Evolutionary conservation across 495 filamentous ascomycete species (phyloP).

Genomic region (Podospora pseudoanserina): DNA sequence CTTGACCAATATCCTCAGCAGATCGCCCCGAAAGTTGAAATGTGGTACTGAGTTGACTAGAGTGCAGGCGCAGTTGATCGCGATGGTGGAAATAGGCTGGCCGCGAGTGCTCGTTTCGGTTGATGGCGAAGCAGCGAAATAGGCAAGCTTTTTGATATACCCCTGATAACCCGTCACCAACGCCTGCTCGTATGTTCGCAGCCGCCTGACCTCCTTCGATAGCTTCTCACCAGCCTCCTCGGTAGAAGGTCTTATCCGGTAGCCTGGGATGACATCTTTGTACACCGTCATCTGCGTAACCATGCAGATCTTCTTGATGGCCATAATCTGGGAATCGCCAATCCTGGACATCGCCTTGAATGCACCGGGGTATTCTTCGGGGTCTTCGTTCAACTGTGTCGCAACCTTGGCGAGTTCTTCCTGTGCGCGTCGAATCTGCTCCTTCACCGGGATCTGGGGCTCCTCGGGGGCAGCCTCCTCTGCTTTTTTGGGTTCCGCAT

Average conservation of each 20-base stretch:
- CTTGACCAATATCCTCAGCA: constrained; percentile 80
- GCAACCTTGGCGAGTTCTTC: constrained; percentile 88
- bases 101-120: constrained; percentile 29
- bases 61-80: constrained; percentile 78
- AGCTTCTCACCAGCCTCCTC: constrained; percentile 73
- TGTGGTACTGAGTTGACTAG: constrained; percentile 79
- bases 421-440: constrained; percentile 82
- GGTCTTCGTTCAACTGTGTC: constrained; percentile 78
- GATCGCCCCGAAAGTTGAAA: constrained; percentile 89
- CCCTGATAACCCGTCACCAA: constrained; percentile 75
- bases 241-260: constrained; percentile 78
- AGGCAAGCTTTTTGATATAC: constrained; percentile 71
- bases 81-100: constrained; percentile 58
- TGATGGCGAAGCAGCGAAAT: constrained; percentile 53
- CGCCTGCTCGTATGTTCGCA: constrained; percentile 78
- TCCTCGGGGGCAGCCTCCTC: constrained; percentile 42
- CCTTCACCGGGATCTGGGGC: constrained; percentile 62
- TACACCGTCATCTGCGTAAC: constrained; percentile 86
- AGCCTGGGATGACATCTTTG: constrained; percentile 93
- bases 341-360: constrained; percentile 76
- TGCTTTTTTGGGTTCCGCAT: constrained; percentile 36
- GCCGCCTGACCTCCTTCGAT: constrained; percentile 82
- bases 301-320: constrained; percentile 78
- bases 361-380: constrained; percentile 78
- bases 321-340: constrained; percentile 61